Evolutionary conservation across 2,329 filamentous ascomycete genomes (phyloP).

Genomic region (Ophiostoma piceae): DNA sequence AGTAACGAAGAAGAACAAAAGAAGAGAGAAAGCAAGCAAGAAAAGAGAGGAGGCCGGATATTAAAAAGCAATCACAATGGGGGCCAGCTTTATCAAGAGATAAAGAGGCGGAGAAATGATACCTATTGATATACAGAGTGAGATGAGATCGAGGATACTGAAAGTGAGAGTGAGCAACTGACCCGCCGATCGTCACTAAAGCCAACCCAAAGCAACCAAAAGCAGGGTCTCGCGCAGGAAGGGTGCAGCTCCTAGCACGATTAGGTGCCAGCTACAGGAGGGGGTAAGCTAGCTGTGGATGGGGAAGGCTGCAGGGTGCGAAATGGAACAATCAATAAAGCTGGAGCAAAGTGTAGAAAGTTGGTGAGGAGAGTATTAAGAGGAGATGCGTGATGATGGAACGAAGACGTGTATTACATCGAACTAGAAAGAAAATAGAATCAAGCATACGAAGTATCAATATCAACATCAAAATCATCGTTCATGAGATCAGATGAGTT

Average conservation of each 20-base stretch:
- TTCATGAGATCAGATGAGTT: no score
- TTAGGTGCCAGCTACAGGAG: neutral
- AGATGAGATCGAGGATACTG: neutral
- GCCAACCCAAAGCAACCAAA: conserved; percentile 7
- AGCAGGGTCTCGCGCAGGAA: conserved; percentile 8
- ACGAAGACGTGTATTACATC: no score
- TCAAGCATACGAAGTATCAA: no score
- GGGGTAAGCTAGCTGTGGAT: conserved; percentile 7
- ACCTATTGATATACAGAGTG: neutral
- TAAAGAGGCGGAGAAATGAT: neutral
- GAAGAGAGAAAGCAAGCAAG: neutral
- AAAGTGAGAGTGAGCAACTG: neutral
- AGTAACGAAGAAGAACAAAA: neutral
- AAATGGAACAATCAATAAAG: conserved; percentile 1
- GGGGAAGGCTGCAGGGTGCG: conserved; percentile 1
- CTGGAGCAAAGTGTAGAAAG: neutral
- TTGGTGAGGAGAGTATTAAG: no score
- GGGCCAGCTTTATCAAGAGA: neutral
- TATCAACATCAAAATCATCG: no score
- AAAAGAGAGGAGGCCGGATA: neutral
- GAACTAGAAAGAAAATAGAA: no score
- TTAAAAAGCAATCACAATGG: neutral
- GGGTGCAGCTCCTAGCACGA: neutral
- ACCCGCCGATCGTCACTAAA: conserved; percentile 14
- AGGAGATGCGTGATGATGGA: no score